Percentiles rank a stretch among this genome's conserved stretches.
Conservation (phyloP, 2,329 filamentous ascomycete genomes). For the Sporothrix variecibatus region DNA sequence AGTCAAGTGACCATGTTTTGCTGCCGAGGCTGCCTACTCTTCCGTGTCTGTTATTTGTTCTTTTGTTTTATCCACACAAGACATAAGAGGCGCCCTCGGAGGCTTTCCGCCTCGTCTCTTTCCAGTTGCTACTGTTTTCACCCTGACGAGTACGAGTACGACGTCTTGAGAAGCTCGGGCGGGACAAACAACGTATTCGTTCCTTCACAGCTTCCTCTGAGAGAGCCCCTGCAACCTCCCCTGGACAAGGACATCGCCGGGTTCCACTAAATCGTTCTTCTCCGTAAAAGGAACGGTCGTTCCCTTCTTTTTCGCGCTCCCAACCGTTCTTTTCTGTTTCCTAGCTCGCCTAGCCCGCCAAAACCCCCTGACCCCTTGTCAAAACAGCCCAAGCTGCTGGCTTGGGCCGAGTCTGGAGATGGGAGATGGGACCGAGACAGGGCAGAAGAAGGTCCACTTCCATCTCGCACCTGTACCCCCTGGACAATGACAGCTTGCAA, state of each 20-base stretch:
- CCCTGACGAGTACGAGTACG: not conserved
- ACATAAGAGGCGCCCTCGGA: not conserved
- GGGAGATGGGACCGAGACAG: not conserved
- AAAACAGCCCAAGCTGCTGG: not conserved
- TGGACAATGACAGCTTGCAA: not conserved
- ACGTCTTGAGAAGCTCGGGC: not conserved
- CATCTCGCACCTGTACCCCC: not conserved
- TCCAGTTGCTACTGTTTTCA: not conserved
- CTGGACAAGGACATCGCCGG: slow-evolving; percentile 11
- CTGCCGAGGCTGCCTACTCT: not conserved
- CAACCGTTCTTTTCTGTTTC: not conserved
- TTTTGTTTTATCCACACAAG: not conserved
- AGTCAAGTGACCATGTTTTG: slow-evolving; percentile 11
- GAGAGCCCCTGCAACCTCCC: not conserved
- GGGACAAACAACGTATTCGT: not conserved
- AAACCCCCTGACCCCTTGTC: not conserved
- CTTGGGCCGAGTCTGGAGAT: not conserved
- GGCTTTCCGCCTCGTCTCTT: not conserved
- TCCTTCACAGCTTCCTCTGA: not conserved
- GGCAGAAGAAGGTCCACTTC: not conserved
- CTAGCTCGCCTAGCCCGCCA: not conserved
- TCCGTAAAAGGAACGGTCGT: slow-evolving; percentile 1
- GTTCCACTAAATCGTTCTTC: slow-evolving; percentile 6
- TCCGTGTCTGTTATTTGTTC: not conserved
- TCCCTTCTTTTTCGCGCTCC: not conserved